These are phyloP conservation scores for Trichosporon ovoides DNA, from an alignment of 1,284 basidiomycete genomes.

Conservation along the genomic window DNA sequence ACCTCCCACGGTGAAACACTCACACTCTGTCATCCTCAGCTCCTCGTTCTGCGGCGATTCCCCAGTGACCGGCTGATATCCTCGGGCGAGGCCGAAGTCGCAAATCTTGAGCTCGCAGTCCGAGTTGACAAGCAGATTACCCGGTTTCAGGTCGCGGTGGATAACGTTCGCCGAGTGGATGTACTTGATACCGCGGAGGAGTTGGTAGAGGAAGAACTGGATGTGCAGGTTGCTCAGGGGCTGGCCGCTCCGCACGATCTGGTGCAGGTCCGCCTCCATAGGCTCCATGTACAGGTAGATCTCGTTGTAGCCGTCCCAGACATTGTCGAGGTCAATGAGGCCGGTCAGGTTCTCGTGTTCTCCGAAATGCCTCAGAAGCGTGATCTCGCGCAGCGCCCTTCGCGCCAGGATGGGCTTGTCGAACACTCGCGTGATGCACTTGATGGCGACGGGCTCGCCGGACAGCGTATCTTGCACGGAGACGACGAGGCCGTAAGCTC, in stretches of 20 bases:
- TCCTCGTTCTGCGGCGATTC: constrained; percentile 51
- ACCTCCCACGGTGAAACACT: too few relatives aligned
- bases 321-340: constrained; percentile 66
- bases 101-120: constrained; percentile 98
- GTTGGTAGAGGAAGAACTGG: constrained; percentile 96
- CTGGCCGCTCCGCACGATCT: constrained; percentile 90
- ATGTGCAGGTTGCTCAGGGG: constrained; percentile 87
- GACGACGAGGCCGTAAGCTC: constrained; percentile 86
- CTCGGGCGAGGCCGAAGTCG: constrained; percentile 84
- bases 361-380: constrained; percentile 78
- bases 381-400: constrained; percentile 79
- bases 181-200: constrained; percentile 81
- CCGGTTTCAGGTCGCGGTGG: constrained; percentile 88
- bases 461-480: constrained; percentile 84
- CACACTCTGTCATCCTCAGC: constrained; percentile 36
- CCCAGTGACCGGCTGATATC: constrained; percentile 34
- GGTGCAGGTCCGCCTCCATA: constrained; percentile 74
- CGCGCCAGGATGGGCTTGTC: constrained; percentile 85
- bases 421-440: constrained; percentile 82
- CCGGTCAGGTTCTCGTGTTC: constrained; percentile 83
- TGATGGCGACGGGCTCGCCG: constrained; percentile 84
- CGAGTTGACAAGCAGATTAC: constrained; percentile 86
- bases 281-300: constrained; percentile 92
- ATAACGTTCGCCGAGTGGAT: constrained; percentile 86
- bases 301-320: constrained; percentile 79